Base-by-base conservation (phyloP, 768 basidiomycete species). In the Termitomyces heimii region DNA sequence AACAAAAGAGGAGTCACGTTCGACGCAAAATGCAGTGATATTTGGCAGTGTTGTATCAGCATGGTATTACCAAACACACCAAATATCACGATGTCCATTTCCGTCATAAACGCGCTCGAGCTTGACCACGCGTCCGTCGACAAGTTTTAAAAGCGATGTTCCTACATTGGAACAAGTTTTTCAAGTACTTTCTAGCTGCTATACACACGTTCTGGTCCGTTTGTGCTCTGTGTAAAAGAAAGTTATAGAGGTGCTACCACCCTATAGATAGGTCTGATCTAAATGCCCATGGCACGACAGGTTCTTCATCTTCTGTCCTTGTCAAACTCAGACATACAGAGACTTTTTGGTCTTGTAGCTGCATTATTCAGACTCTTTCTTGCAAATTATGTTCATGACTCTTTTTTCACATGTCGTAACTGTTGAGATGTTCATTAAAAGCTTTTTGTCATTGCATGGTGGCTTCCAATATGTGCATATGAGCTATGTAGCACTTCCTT, bases 71-170 rank as follows among this genome's bases (percentile, higher is more conserved):
- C 50, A 57, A 58, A 55, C 22, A 32, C 39, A 48, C 55, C 61
- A 59, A 62, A 59, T 31, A 61, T 50, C 42, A 45, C 44, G 37
- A 42, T 42, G 52, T 47, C 58, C 53, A 52, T 54, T 59, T 59
- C 46, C 50, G 61, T 58, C 58, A 54, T 57, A 53, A 44, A 43
- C 42, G 34, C 47, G 35, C n/a, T n/a, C n/a, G n/a, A 31, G 29
- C 46, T 37, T 31, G 32, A 44, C 43, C 43, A 54, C 55, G 55
- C 46, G 58, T 54, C 24, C 31, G 42, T 26, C 26, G 37, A n/a
- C 22, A 52, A 18, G 6, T 51, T 26, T n/a, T 35, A 47, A 40
- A 28, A 24, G 14, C 47, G 37, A 39, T 44, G 55, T 55, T 14
- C 35, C 0, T 53, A 4, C 7, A 1, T 46, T 26, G 13, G 7